Conservation (phyloP, 805 yeast species). For the Yamadazyma sp. region DNA sequence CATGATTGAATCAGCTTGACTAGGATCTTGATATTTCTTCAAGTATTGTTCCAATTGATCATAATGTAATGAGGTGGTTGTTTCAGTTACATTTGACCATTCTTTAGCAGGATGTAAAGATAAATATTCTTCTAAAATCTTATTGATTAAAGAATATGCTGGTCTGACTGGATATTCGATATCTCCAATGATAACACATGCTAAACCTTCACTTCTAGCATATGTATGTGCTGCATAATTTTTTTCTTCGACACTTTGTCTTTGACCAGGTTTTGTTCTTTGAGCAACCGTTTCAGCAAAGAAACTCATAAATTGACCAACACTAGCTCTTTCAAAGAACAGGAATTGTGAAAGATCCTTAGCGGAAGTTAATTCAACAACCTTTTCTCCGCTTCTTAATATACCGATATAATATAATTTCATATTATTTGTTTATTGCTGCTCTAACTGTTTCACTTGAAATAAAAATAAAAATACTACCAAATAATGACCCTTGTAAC, state of each 20-base stretch:
- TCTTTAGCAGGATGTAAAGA: slow-evolving; percentile 72
- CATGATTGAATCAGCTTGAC: slow-evolving; percentile 95
- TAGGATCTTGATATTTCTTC: slow-evolving; percentile 89
- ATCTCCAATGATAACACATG: slow-evolving; percentile 90
- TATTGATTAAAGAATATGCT: slow-evolving; percentile 89
- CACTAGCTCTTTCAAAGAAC: slow-evolving; percentile 79
- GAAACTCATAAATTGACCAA: slow-evolving; percentile 91
- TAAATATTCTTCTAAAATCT: slow-evolving; percentile 85
- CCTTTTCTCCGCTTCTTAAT: slow-evolving; percentile 59
- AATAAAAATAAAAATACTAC: too few relatives aligned
- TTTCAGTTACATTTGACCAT: slow-evolving; percentile 55
- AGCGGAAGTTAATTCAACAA: slow-evolving; percentile 75
- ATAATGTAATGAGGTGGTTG: slow-evolving; percentile 45
- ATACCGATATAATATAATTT: slow-evolving; percentile 90
- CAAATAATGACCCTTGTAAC: too few relatives aligned
- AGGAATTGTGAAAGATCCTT: slow-evolving; percentile 83
- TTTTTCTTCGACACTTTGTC: slow-evolving; percentile 93
- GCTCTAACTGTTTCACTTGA: too few relatives aligned
- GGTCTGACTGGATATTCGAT: slow-evolving; percentile 96
- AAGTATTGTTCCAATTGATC: slow-evolving; percentile 67
- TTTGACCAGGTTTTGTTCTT: slow-evolving; percentile 83
- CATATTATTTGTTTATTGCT: slow-evolving; percentile 55
- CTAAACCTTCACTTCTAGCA: slow-evolving; percentile 83
- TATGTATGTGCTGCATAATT: slow-evolving; percentile 89
- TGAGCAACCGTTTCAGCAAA: slow-evolving; percentile 87